Percentiles rank a stretch among this genome's conserved stretches.
Evolutionary conservation across 2,329 filamentous ascomycete genomes (phyloP).

Genomic region (Beauveria brongniartii): DNA sequence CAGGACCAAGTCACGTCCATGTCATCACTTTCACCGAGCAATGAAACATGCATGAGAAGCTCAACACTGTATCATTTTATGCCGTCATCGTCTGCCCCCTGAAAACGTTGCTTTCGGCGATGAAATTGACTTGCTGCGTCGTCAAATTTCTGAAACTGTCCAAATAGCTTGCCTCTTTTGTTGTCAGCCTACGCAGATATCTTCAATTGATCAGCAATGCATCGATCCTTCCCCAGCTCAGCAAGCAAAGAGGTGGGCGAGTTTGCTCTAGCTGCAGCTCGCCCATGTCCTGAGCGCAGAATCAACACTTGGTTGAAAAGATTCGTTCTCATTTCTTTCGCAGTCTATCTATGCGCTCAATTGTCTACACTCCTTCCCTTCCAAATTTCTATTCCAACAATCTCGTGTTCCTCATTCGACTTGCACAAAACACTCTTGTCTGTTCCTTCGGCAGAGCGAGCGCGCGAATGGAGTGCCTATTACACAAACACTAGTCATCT

Average conservation of each 20-base stretch:
- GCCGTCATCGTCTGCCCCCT: neutral
- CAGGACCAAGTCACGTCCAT: neutral
- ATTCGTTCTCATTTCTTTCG: neutral
- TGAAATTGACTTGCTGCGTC: neutral
- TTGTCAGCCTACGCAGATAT: too few relatives aligned
- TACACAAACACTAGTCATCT: constrained; percentile 32
- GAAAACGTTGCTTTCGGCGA: neutral
- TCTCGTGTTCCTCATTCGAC: neutral
- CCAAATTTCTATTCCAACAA: neutral
- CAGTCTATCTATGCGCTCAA: neutral
- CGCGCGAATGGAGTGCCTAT: constrained; percentile 26
- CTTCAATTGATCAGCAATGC: neutral
- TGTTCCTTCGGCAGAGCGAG: neutral
- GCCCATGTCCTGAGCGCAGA: neutral
- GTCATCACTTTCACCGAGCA: neutral
- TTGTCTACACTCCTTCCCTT: neutral
- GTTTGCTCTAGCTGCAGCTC: neutral
- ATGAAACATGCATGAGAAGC: neutral
- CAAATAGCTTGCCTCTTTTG: neutral
- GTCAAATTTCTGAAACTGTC: neutral
- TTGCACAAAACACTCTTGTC: neutral
- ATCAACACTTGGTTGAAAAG: neutral
- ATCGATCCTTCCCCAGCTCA: neutral
- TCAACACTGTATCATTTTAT: neutral
- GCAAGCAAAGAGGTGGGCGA: neutral